phyloP scores from a whole-genome alignment of 805 yeast genomes.

The Blastobotrys chiropterorum region DNA sequence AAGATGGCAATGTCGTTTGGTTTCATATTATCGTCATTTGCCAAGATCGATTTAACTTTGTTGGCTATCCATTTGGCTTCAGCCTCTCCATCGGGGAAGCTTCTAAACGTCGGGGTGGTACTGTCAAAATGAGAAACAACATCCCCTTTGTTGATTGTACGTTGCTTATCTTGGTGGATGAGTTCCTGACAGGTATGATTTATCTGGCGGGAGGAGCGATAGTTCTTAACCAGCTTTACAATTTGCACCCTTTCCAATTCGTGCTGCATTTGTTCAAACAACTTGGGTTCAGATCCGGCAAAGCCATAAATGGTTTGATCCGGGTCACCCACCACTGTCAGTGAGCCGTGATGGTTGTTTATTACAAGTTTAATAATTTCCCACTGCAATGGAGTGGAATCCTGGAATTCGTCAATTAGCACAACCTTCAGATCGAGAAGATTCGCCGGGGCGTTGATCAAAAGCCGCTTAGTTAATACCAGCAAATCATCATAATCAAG shows the following conservation, averaged over 20 bases:
- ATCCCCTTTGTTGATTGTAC: background rate
- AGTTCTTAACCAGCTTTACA: constrained; percentile 57
- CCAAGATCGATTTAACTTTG: constrained; percentile 42
- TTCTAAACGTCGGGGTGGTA: background rate
- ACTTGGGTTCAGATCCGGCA: constrained; percentile 66
- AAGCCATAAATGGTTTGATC: constrained; percentile 92
- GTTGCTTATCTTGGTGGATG: constrained; percentile 49
- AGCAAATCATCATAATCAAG: constrained; percentile 17
- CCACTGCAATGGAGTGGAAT: constrained; percentile 74
- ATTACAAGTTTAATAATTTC: constrained; percentile 54
- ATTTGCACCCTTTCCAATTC: constrained; percentile 30
- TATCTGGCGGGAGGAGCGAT: constrained; percentile 69
- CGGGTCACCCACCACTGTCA: constrained; percentile 93
- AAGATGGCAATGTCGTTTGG: constrained; percentile 59
- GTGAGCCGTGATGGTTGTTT: constrained; percentile 18
- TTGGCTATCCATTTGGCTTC: constrained; percentile 58
- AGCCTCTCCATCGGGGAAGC: constrained; percentile 16
- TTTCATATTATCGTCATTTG: constrained; percentile 38
- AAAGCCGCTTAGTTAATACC: constrained; percentile 7
- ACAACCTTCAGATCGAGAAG: constrained; percentile 31
- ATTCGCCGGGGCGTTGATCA: background rate
- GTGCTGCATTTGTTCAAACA: constrained; percentile 53
- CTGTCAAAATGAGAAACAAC: background rate
- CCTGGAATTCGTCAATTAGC: constrained; percentile 94
- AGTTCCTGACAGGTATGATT: constrained; percentile 55